Evolutionary conservation across 108 stramenopile species (phyloP).

Genomic region (Stephanodiscus triporus): DNA sequence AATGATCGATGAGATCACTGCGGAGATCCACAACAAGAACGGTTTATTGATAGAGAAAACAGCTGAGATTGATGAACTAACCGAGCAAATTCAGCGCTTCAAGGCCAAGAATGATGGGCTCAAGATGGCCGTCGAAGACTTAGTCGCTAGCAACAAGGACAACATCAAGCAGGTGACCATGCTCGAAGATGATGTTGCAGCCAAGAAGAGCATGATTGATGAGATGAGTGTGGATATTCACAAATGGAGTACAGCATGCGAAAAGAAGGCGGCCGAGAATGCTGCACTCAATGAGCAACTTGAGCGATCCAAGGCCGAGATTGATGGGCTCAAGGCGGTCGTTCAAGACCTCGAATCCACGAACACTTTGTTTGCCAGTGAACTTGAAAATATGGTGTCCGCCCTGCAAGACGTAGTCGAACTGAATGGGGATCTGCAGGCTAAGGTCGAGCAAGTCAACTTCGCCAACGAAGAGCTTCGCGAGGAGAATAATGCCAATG

Average conservation of each 20-base stretch:
- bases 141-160: background rate
- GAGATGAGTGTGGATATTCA: background rate
- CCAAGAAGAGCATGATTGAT: background rate
- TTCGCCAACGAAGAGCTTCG: background rate
- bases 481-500: background rate
- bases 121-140: background rate
- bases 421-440: background rate
- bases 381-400: background rate
- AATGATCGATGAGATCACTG: background rate
- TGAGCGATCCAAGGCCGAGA: background rate
- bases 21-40: background rate
- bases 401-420: background rate
- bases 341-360: background rate
- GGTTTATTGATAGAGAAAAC: background rate
- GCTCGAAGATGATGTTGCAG: background rate
- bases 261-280: background rate
- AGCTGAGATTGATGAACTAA: background rate
- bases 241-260: background rate
- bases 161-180: background rate
- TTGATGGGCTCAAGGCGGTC: background rate
- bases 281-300: background rate
- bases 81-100: background rate
- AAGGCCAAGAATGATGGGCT: constrained; percentile 2
- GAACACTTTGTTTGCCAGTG: background rate
- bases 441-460: background rate